phyloP scores from a whole-genome alignment of 345 rosid genomes.

The Turnera subulata region DNA sequence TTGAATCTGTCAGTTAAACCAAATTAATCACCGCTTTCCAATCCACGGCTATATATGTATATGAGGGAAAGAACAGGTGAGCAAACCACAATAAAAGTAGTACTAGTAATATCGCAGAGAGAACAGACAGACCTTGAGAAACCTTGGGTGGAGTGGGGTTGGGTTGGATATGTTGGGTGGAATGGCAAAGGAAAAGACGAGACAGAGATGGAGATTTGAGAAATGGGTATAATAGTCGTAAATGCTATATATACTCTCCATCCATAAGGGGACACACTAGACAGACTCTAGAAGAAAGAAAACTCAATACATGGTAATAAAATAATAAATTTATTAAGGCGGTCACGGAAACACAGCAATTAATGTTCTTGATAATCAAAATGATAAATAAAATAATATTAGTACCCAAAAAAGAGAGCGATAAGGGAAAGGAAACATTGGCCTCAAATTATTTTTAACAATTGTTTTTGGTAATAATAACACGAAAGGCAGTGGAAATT shows the following conservation, averaged over 20 bases:
- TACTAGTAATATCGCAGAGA: background rate
- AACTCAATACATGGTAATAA: conserved; percentile 10
- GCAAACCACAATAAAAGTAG: background rate
- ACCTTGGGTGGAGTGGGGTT: background rate
- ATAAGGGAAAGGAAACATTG: no score
- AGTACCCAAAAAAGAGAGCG: conserved; percentile 1
- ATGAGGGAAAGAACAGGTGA: no score
- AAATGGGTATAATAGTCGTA: background rate
- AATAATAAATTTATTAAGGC: conserved; percentile 21
- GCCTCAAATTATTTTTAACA: conserved; percentile 13
- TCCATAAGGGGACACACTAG: background rate
- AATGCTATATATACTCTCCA: no score
- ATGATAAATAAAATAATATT: background rate
- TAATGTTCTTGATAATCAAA: no score
- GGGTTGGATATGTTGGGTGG: background rate
- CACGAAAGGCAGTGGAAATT: conserved; percentile 15
- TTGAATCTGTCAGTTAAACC: conserved; percentile 9
- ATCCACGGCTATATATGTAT: no score
- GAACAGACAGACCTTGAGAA: background rate
- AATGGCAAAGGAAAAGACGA: background rate
- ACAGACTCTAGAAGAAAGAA: background rate
- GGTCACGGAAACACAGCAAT: conserved; percentile 17
- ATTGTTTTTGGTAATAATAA: no score
- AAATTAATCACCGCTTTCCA: no score
- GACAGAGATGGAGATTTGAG: background rate